phyloP scores from a whole-genome alignment of 495 filamentous ascomycete genomes.

The Penicillium malachiteum region DNA sequence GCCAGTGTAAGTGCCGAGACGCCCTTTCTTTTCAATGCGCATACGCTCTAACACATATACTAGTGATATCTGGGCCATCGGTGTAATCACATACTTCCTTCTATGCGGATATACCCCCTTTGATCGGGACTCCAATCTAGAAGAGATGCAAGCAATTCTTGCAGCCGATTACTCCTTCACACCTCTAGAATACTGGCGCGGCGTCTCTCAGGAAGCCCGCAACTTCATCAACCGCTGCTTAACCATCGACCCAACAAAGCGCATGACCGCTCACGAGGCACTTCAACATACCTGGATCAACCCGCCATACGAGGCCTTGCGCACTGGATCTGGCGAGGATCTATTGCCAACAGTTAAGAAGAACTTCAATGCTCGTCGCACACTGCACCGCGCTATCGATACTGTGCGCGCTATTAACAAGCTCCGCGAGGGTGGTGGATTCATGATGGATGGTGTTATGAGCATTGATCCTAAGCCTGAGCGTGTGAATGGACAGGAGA shows the following conservation, averaged over 20 bases:
- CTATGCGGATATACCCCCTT: conserved; percentile 98
- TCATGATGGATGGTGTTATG: conserved; percentile 78
- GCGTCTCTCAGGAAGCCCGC: conserved; percentile 79
- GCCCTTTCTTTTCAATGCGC: background rate
- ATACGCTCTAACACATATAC: background rate
- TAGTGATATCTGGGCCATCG: conserved; percentile 77
- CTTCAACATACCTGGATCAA: conserved; percentile 86
- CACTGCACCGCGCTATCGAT: conserved; percentile 94
- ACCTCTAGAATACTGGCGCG: conserved; percentile 95
- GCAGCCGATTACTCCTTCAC: conserved; percentile 95
- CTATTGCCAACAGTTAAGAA: conserved; percentile 92
- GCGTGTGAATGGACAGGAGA: conserved; percentile 45
- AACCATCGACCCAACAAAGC: conserved; percentile 79
- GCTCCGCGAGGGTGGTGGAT: conserved; percentile 76
- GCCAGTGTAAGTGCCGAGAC: conserved; percentile 59
- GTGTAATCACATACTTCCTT: conserved; percentile 91
- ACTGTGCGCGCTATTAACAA: conserved; percentile 99
- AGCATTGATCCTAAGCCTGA: conserved; percentile 61
- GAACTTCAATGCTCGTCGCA: conserved; percentile 96
- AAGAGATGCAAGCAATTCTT: conserved; percentile 99
- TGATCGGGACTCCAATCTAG: conserved; percentile 93
- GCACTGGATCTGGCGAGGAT: conserved; percentile 59
- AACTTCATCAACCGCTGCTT: conserved; percentile 88
- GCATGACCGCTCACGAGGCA: conserved; percentile 94
- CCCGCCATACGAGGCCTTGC: conserved; percentile 42